Conservation (phyloP, 371 early-diverging fungal species). For the Synchytrium microbalum region DNA sequence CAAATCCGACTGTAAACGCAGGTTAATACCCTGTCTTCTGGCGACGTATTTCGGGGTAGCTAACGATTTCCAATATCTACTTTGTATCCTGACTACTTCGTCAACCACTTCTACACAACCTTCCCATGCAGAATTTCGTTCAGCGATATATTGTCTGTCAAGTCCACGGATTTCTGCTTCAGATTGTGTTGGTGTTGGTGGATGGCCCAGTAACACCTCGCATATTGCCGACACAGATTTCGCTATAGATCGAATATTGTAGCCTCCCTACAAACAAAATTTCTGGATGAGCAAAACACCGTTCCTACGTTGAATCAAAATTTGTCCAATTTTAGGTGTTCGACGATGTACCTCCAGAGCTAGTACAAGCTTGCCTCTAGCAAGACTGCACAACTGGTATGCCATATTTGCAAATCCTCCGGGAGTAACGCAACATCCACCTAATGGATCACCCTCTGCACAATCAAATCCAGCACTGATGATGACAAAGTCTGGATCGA, state of each 20-base stretch:
- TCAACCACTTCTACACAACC: neutral
- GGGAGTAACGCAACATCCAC: slow-evolving; percentile 75
- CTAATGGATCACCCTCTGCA: slow-evolving; percentile 76
- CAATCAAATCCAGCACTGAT: slow-evolving; percentile 86
- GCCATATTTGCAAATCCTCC: slow-evolving; percentile 82
- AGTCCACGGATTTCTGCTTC: neutral
- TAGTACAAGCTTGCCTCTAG: slow-evolving; percentile 65
- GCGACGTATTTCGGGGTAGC: neutral
- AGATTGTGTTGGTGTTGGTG: slow-evolving; percentile 21
- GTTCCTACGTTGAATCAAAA: neutral
- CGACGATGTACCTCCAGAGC: slow-evolving; percentile 51
- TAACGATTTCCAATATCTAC: neutral
- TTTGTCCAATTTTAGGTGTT: slow-evolving; percentile 5
- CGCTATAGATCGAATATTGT: slow-evolving; percentile 65
- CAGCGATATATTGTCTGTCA: neutral
- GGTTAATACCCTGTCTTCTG: neutral
- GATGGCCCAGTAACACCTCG: slow-evolving; percentile 58
- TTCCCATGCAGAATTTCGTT: neutral
- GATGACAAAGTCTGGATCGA: slow-evolving; percentile 73
- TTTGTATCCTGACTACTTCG: neutral
- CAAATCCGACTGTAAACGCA: too few species aligned
- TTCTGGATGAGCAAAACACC: neutral
- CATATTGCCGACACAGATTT: slow-evolving; percentile 69
- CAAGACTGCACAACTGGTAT: slow-evolving; percentile 58
- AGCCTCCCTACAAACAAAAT: slow-evolving; percentile 54